These are phyloP conservation scores for Vicia villosa DNA, from an alignment of 306 rosid species.

Conservation along the genomic window DNA sequence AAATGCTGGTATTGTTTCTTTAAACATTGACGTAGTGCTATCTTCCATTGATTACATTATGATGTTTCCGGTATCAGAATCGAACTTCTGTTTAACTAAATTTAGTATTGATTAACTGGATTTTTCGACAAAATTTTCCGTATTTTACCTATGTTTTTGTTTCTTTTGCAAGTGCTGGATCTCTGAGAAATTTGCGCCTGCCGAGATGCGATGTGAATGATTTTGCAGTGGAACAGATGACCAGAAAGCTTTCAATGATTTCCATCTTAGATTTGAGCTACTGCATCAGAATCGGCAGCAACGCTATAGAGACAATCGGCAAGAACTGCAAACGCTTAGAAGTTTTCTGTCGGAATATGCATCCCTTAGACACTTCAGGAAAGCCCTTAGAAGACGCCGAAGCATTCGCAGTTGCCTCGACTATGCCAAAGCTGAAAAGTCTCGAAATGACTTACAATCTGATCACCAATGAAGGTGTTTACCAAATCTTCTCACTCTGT, in stretches of 20 bases:
- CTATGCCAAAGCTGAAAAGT: conserved; percentile 87
- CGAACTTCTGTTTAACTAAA: neutral
- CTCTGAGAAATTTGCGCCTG: conserved; percentile 71
- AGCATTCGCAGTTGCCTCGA: conserved; percentile 80
- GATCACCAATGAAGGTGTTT: conserved; percentile 58
- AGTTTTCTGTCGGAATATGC: conserved; percentile 82
- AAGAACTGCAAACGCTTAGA: conserved; percentile 75
- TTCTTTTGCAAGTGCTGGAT: conserved; percentile 77
- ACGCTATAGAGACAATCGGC: conserved; percentile 74
- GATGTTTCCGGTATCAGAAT: neutral
- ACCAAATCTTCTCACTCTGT: conserved; percentile 62
- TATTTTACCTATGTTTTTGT: conserved; percentile 32
- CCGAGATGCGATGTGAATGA: conserved; percentile 73
- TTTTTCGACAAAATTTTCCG: conserved; percentile 16
- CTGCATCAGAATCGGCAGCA: conserved; percentile 60
- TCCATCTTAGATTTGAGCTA: conserved; percentile 91
- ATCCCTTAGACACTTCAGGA: conserved; percentile 73
- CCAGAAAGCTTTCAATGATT: conserved; percentile 29
- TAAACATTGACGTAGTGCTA: neutral
- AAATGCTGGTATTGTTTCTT: neutral
- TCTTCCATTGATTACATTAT: neutral
- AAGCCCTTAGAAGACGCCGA: conserved; percentile 71
- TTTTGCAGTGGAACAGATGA: conserved; percentile 52
- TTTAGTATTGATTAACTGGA: conserved; percentile 16
- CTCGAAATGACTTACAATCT: conserved; percentile 86